phyloP scores from a whole-genome alignment of 202 grass and related monocot species.

The Tripidium arundinaceum region DNA sequence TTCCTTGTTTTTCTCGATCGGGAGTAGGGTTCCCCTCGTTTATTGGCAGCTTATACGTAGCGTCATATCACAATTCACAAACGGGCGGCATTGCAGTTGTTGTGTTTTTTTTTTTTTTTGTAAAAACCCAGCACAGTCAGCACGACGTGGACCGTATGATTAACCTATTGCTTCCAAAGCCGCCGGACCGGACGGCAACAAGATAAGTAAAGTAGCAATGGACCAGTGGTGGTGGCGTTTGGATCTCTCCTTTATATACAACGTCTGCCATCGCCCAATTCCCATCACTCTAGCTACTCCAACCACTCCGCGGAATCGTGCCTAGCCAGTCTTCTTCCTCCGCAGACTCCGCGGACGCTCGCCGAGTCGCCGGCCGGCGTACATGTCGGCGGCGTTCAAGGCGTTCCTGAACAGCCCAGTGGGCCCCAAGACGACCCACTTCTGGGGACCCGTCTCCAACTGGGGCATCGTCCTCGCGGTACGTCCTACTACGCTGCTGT shows the following conservation, averaged over 20 bases:
- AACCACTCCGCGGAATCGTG: background rate
- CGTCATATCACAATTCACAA: background rate
- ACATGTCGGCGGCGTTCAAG: slow-evolving; percentile 47
- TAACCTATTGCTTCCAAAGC: slow-evolving; percentile 27
- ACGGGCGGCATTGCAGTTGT: background rate
- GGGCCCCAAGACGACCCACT: slow-evolving; percentile 90
- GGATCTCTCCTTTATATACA: background rate
- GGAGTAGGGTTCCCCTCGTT: too few species aligned
- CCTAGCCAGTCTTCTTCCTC: background rate
- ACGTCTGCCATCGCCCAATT: background rate
- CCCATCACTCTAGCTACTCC: background rate
- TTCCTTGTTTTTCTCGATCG: too few species aligned
- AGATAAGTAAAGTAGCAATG: background rate
- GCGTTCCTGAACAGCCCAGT: slow-evolving; percentile 86
- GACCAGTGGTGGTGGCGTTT: background rate
- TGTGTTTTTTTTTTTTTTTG: too few species aligned
- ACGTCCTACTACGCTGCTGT: background rate
- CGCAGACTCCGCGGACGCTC: background rate
- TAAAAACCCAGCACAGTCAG: slow-evolving; percentile 9
- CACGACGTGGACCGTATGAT: background rate
- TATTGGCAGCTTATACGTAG: background rate
- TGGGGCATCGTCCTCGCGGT: slow-evolving; percentile 80
- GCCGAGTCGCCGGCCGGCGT: background rate
- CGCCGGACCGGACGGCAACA: background rate
- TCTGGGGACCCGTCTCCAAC: slow-evolving; percentile 86